Evolutionary conservation across 2,329 filamentous ascomycete genomes (phyloP).

Genomic region (Claviceps africana): DNA sequence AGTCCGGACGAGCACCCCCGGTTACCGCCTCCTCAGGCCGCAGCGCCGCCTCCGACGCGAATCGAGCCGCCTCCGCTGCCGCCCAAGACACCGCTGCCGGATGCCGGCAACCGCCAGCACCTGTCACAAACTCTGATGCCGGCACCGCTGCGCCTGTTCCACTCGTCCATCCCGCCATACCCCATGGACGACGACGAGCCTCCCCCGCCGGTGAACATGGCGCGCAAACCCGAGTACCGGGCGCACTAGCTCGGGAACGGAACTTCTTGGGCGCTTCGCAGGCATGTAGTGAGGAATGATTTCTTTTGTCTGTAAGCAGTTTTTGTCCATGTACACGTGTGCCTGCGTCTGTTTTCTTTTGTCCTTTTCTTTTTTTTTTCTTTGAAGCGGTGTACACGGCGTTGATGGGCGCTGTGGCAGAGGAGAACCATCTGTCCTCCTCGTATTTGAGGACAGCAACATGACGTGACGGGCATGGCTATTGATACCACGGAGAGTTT

Average conservation of each 20-base stretch:
- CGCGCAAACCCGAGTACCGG: slow-evolving; percentile 65
- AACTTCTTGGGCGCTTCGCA: not conserved
- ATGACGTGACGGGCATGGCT: not conserved
- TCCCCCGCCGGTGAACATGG: slow-evolving; percentile 74
- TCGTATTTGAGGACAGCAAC: not conserved
- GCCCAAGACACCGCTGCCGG: slow-evolving; percentile 61
- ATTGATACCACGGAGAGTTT: not conserved
- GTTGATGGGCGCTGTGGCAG: not conserved
- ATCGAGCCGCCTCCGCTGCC: slow-evolving; percentile 57
- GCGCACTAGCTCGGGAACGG: slow-evolving; percentile 6
- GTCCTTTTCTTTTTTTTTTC: not conserved
- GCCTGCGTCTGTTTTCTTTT: not conserved
- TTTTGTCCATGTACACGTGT: not conserved
- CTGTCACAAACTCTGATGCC: slow-evolving; percentile 10
- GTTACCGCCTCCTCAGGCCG: slow-evolving; percentile 19
- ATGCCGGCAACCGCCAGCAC: slow-evolving; percentile 19
- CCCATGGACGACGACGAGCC: slow-evolving; percentile 57
- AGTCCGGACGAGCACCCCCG: slow-evolving; percentile 43
- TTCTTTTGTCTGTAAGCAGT: not conserved
- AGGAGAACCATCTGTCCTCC: not conserved
- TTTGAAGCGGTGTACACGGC: not conserved
- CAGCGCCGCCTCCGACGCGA: slow-evolving; percentile 18
- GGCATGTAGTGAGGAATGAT: not conserved
- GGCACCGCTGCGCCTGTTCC: slow-evolving; percentile 15
- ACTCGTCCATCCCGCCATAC: slow-evolving; percentile 49